A percentile compares a stretch with the other conserved stretches of the same genome.
These are phyloP conservation scores for Firmiana major DNA, from an alignment of 345 rosid species.

Conservation along the genomic window DNA sequence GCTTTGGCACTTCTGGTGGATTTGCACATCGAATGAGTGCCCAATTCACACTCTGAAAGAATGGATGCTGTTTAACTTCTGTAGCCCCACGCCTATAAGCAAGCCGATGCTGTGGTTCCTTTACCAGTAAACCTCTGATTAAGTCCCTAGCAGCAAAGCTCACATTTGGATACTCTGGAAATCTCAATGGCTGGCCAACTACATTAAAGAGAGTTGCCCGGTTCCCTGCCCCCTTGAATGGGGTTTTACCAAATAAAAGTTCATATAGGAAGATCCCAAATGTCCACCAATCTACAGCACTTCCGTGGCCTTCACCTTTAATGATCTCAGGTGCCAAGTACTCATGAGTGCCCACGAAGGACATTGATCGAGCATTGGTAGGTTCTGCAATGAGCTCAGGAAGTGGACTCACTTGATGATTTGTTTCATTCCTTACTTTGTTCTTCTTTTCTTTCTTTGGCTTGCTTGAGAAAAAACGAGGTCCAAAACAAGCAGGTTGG, in stretches of 20 bases:
- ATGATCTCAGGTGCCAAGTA: constrained; percentile 87
- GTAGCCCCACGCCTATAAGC: constrained; percentile 79
- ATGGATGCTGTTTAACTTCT: constrained; percentile 80
- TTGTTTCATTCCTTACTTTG: constrained; percentile 26
- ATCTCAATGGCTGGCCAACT: constrained; percentile 67
- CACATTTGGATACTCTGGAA: constrained; percentile 70
- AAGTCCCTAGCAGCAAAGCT: constrained; percentile 75
- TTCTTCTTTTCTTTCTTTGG: constrained; percentile 34
- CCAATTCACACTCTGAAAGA: constrained; percentile 81
- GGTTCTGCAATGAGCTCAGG: constrained; percentile 92
- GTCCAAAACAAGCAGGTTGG: constrained; percentile 58
- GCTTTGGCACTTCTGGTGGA: constrained; percentile 71
- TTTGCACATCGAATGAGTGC: constrained; percentile 76
- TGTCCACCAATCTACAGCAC: constrained; percentile 96
- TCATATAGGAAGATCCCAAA: constrained; percentile 81
- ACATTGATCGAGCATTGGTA: constrained; percentile 74
- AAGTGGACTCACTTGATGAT: constrained; percentile 48
- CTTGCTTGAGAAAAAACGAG: constrained; percentile 44
- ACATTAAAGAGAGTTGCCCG: constrained; percentile 67
- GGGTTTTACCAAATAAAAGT: constrained; percentile 78
- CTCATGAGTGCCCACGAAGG: constrained; percentile 87
- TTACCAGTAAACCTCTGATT: constrained; percentile 71
- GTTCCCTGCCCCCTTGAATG: constrained; percentile 70
- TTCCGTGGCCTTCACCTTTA: constrained; percentile 89
- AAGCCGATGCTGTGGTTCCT: constrained; percentile 76